Conservation (phyloP, 768 basidiomycete genomes). For the Psilocybe cyanescens region DNA sequence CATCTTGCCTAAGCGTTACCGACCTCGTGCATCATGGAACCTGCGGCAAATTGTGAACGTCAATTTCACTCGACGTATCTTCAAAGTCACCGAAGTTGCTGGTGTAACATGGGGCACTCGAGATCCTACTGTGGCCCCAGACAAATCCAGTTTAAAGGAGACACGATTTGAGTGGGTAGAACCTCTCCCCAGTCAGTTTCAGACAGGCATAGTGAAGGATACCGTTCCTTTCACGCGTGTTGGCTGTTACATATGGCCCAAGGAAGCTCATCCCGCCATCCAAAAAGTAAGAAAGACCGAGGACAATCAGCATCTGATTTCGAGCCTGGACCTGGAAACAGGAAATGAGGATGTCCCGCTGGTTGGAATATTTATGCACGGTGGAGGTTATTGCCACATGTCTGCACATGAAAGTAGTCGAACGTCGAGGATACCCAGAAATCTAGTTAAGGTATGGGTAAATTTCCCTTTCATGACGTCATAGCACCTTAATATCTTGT, state of each 20-base stretch:
- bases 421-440: slow-evolving; percentile 52
- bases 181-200: slow-evolving; percentile 40
- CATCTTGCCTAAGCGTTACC: slow-evolving; percentile 42
- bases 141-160: slow-evolving; percentile 36
- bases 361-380: slow-evolving; percentile 56
- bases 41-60: slow-evolving; percentile 52
- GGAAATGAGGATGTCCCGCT: slow-evolving; percentile 32
- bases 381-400: slow-evolving; percentile 62
- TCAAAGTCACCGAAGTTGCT: slow-evolving; percentile 57
- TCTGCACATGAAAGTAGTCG: slow-evolving; percentile 53
- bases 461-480: not conserved
- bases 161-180: slow-evolving; percentile 54
- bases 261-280: slow-evolving; percentile 24
- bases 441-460: slow-evolving; percentile 43
- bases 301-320: slow-evolving; percentile 8
- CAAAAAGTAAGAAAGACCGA: slow-evolving; percentile 9
- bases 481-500: not conserved
- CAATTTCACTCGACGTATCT: slow-evolving; percentile 55
- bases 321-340: slow-evolving; percentile 25
- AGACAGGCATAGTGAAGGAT: slow-evolving; percentile 46
- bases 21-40: slow-evolving; percentile 56
- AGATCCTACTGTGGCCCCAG: slow-evolving; percentile 43
- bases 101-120: slow-evolving; percentile 59
- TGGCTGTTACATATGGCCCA: slow-evolving; percentile 55
- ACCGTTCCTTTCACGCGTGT: slow-evolving; percentile 43